Base-by-base conservation (phyloP, 495 filamentous ascomycete genomes). In the Tuber indicum region DNA sequence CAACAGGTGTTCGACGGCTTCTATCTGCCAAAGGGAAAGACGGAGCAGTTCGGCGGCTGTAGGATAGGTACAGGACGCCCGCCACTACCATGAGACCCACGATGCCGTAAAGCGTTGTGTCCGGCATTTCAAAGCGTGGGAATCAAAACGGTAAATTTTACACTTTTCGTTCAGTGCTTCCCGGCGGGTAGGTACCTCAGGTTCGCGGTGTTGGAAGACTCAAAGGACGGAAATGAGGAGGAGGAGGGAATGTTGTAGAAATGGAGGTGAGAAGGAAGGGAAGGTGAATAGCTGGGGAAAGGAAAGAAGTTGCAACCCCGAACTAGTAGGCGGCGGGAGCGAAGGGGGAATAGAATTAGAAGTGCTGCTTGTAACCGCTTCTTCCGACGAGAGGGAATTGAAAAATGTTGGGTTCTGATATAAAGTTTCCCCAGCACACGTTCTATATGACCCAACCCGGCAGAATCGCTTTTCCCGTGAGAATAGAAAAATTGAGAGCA, bases 91-190 rank as follows among this genome's bases (percentile, higher is more conserved):
- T 66, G 58, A 66, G 26, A 66, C 58, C 14, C 58, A 66, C 58
- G 26, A 66, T 17, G 26, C 58, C 58, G 12, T 66, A 66, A 66
- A 66, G 58, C 58, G 58, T 66, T 66, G 58, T 36, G 58, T 66
- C 26, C 58, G 58, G 58, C 58, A 66, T 66, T 66, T 66, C 58
- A 66, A 66, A 66, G 58, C 32, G 58, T 66, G 58, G 58, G 58
- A 8, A 66, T 66, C 26, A 66, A 52, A 52, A 17, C 58, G 26
- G 26, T 36, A 66, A 36, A 66, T 36, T 36, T 36, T 66, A 66
- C 58, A 66, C 58, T 66, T 66, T 36, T 66, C 58, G 58, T 66
- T 16, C 14, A 36, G 58, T 19, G 58, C 26, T 66, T 66, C 58
- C 58, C 58, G 58, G 58, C 58, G 58, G 58, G 58, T 66, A 66